Conservation (phyloP, 2,329 filamentous ascomycete genomes). For the Claviceps pazoutovae region DNA sequence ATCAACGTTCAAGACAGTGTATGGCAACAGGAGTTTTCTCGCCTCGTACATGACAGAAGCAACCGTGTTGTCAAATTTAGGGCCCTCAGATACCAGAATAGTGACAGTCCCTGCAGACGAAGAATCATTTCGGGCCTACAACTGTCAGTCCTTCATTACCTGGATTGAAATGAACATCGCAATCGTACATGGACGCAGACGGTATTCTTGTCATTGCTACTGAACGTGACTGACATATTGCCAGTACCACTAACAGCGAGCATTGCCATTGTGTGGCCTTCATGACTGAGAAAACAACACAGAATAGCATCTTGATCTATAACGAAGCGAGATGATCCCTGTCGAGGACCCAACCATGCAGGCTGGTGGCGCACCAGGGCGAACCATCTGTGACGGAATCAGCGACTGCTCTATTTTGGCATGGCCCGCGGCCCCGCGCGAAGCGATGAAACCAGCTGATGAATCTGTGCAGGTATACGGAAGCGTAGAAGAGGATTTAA, state of each 20-base stretch:
- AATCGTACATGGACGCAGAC: constrained; percentile 50
- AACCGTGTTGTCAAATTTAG: constrained; percentile 60
- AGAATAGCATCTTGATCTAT: constrained; percentile 68
- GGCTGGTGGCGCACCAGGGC: constrained; percentile 65
- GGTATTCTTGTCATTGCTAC: constrained; percentile 48
- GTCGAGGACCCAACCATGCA: constrained; percentile 80
- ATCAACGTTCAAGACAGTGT: constrained; percentile 27
- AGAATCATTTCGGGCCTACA: constrained; percentile 53
- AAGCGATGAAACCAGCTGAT: neutral
- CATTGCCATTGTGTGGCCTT: constrained; percentile 64
- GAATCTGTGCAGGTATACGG: neutral
- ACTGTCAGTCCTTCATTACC: constrained; percentile 6
- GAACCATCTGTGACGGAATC: constrained; percentile 51
- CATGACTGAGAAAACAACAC: constrained; percentile 57
- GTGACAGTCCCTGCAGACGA: constrained; percentile 37
- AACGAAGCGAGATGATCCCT: constrained; percentile 53
- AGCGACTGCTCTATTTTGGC: neutral
- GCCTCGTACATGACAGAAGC: constrained; percentile 79
- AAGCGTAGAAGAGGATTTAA: neutral
- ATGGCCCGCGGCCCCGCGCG: too few species aligned
- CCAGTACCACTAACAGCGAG: constrained; percentile 64
- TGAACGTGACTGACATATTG: constrained; percentile 56
- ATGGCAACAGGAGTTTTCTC: constrained; percentile 36
- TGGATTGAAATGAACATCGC: neutral
- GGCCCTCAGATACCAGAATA: constrained; percentile 57